Evolutionary conservation across 306 rosid species (phyloP), one percentile per base, ranked within the genome.

Genomic region (Vigna hirtella): DNA sequence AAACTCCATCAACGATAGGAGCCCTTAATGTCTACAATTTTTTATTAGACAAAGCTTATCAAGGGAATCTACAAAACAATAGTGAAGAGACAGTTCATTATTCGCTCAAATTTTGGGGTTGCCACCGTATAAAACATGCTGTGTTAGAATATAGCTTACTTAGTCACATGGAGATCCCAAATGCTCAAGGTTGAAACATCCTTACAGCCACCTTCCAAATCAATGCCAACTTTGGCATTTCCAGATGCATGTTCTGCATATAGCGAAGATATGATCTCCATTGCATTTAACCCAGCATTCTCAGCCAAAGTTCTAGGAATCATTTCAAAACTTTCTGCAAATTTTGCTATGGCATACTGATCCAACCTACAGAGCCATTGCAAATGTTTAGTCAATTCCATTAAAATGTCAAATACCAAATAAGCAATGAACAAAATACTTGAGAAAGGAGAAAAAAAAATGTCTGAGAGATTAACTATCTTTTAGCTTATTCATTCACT

Each of bases 181-280:
- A 95, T 84, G 70, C 74, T 68, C 74, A 77, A 0, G 50, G 85
- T 63, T 56, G 97, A 88, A 66, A 82, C 87, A 81, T 95, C 98
- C 89, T 88, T 95, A 80, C 96, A 91, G 78, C 71, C 63, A 20
- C 98, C 98, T 50, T 89, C 98, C 79, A 95, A 83, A 80, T 92
- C 95, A 74, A 95, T 95, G 72, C 98, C 98, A 58, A 91, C 93
- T 90, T 85, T 90, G 72, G 87, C 72, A 79, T 93, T 95, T 83
- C 99, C 98, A 7, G 98, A 89, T 20, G 99, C 98, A 87, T 95
- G 99, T 74, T 89, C 99, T 47, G 99, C 99, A 65, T 95, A 95
- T 18, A 95, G 88, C 48, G 99, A 93, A 52, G 99, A 93, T 81
- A 95, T 95, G 58, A 95, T 93, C 83, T 93, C 98, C 99, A 95